phyloP scores from a whole-genome alignment of 257 asterid species.

The Marsdenia floribunda region DNA sequence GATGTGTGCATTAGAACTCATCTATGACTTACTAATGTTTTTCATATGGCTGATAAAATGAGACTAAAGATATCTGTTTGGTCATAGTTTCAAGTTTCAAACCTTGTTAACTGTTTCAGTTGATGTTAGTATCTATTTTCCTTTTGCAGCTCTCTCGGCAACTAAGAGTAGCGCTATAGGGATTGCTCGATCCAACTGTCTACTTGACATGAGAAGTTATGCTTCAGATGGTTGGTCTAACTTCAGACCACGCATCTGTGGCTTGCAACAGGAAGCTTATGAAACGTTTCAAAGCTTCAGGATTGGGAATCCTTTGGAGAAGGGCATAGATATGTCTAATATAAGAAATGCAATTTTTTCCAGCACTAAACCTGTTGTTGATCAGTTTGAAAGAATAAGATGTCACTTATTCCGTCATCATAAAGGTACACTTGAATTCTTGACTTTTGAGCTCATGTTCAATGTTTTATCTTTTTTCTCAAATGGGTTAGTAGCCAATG shows the following conservation, averaged over 20 bases:
- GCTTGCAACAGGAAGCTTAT: slow-evolving; percentile 24
- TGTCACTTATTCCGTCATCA: slow-evolving; percentile 31
- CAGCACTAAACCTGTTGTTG: slow-evolving; percentile 27
- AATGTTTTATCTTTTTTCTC: neutral
- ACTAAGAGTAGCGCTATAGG: slow-evolving; percentile 41
- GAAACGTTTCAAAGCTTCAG: slow-evolving; percentile 29
- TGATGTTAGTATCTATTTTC: slow-evolving; percentile 3
- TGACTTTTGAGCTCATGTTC: neutral
- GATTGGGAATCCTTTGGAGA: slow-evolving; percentile 26
- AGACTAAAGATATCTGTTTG: neutral
- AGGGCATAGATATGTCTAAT: slow-evolving; percentile 28
- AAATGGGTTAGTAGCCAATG: neutral
- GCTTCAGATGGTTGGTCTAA: slow-evolving; percentile 35
- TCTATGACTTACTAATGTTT: neutral
- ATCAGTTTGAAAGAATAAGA: slow-evolving; percentile 36
- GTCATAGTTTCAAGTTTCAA: neutral
- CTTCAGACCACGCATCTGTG: slow-evolving; percentile 28
- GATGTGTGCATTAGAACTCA: neutral
- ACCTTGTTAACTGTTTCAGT: neutral
- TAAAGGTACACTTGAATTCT: slow-evolving; percentile 35
- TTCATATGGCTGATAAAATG: neutral
- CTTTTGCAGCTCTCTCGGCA: slow-evolving; percentile 38
- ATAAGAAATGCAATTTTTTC: slow-evolving; percentile 32
- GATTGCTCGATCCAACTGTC: slow-evolving; percentile 34
- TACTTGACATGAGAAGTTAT: slow-evolving; percentile 25